Evolutionary conservation across 2,329 filamentous ascomycete species (phyloP).

Genomic region (Colletotrichum nymphaeae): DNA sequence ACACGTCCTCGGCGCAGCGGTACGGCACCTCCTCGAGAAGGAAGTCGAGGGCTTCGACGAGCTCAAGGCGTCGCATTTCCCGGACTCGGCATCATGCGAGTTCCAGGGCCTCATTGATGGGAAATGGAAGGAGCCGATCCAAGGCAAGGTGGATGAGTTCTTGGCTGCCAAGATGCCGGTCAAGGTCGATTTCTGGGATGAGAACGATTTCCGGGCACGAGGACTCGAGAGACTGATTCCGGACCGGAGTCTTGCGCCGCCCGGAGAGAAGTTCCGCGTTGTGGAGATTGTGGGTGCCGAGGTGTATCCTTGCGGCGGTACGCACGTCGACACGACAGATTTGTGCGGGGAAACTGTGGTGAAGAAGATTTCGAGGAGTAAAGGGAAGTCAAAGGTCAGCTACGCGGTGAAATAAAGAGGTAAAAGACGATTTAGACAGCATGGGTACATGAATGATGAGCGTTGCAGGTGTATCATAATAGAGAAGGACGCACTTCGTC

Average conservation of each 20-base stretch:
- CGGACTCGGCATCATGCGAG: slow-evolving; percentile 74
- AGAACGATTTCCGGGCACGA: slow-evolving; percentile 66
- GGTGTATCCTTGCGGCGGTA: slow-evolving; percentile 80
- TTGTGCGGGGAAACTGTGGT: slow-evolving; percentile 71
- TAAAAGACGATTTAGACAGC: too few species aligned
- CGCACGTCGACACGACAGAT: slow-evolving; percentile 73
- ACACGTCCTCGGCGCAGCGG: slow-evolving; percentile 76
- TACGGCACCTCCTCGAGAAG: slow-evolving; percentile 66
- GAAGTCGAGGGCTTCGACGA: slow-evolving; percentile 69
- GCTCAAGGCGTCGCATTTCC: slow-evolving; percentile 78
- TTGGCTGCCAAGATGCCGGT: slow-evolving; percentile 67
- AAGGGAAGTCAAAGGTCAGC: slow-evolving; percentile 72
- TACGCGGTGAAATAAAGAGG: slow-evolving; percentile 48
- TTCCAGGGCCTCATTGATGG: slow-evolving; percentile 76
- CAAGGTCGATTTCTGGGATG: slow-evolving; percentile 75
- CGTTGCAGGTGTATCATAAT: too few species aligned
- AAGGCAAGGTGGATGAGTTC: slow-evolving; percentile 69
- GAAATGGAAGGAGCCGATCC: slow-evolving; percentile 71
- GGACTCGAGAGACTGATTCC: slow-evolving; percentile 68
- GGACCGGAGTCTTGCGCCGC: slow-evolving; percentile 54
- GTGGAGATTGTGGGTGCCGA: slow-evolving; percentile 77
- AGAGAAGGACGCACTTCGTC: too few species aligned
- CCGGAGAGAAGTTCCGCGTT: slow-evolving; percentile 71
- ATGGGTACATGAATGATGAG: too few species aligned
- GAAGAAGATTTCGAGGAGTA: slow-evolving; percentile 74